Conservation (phyloP, 805 yeast species). For the Candida glaebosa region DNA sequence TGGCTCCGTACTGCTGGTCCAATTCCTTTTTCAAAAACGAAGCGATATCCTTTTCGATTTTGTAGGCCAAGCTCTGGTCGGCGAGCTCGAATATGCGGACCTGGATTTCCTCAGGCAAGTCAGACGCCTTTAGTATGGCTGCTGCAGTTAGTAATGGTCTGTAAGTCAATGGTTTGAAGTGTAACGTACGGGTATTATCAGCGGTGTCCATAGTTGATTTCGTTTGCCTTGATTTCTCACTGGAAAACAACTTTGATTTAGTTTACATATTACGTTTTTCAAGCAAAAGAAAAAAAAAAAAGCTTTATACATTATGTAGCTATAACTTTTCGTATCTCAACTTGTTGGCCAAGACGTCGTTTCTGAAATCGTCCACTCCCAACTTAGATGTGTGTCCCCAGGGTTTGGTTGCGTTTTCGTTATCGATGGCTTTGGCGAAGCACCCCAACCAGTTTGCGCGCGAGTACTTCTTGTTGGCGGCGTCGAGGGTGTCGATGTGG, state of each 20-base stretch:
- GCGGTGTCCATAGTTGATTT: neutral
- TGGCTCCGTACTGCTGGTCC: constrained; percentile 61
- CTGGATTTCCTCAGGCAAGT: constrained; percentile 52
- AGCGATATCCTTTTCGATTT: constrained; percentile 61
- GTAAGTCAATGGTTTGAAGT: neutral
- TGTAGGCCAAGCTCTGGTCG: constrained; percentile 40
- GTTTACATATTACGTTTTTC: no score
- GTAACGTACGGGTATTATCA: constrained; percentile 1
- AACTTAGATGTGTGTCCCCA: constrained; percentile 36
- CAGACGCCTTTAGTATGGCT: constrained; percentile 43
- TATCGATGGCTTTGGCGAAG: constrained; percentile 29
- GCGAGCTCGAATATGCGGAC: constrained; percentile 46
- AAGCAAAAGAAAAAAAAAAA: no score
- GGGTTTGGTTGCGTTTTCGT: constrained; percentile 26
- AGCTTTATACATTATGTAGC: no score
- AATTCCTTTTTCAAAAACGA: constrained; percentile 60
- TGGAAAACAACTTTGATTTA: no score
- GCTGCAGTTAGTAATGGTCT: constrained; percentile 12
- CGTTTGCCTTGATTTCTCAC: no score
- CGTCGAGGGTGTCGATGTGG: constrained; percentile 25
- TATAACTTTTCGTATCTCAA: constrained; percentile 18
- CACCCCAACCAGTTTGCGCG: constrained; percentile 29
- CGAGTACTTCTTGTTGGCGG: constrained; percentile 19
- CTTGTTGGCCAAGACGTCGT: constrained; percentile 24
- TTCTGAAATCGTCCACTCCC: constrained; percentile 25